Base-by-base conservation (phyloP, 1,139 yeast genomes). In the Magnusiomyces magnusii region DNA sequence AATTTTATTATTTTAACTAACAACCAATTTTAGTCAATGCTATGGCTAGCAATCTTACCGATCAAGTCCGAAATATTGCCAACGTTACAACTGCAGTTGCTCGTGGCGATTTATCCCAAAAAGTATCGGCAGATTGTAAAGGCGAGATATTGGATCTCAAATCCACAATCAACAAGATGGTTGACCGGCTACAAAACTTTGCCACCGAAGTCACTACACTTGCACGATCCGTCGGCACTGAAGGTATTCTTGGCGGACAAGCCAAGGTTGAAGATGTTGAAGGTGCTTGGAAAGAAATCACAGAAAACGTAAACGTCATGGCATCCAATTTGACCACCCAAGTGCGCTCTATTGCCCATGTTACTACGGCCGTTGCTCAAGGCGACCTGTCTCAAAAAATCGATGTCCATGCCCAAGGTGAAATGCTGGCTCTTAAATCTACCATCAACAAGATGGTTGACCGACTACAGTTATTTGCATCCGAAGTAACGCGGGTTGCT, bases 11-110 rank as follows among this genome's bases (percentile, higher is more conserved):
- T 34, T 54, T 47, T 59, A 53, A 55, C 55, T 53, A 25, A 3
- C 17, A 15, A 39, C 19, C 3, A 23, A 51, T 31, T 57, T 19
- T 59, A 63, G 70, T 88, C 60, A 88, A 88, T 69, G 95, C 96
- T 54, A 88, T 88, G 96, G 96, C 96, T 31, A 78, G 86, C 57
- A 88, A 88, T 72, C 78, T 88, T 68, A 88, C 96, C 0, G 87
- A 90, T 47, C 96, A 88, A 72, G 96, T 88, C 64, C 80, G 96
- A 76, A 87, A 88, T 72, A 89, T 89, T 66, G 96, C 95, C 42
- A 88, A 87, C 68, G 96, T 89, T 60, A 89, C 96, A 5, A 87
- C 96, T 24, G 96, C 96, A 2, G 96, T 89, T 31, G 96, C 96
- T n/a, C 82, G 86, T 65, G 96, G 96, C 63, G 95, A 89, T 68